Evolutionary conservation across 176 grass and related monocot genomes (phyloP), one percentile per base, ranked within the genome.

Genomic region (Carex pumila): DNA sequence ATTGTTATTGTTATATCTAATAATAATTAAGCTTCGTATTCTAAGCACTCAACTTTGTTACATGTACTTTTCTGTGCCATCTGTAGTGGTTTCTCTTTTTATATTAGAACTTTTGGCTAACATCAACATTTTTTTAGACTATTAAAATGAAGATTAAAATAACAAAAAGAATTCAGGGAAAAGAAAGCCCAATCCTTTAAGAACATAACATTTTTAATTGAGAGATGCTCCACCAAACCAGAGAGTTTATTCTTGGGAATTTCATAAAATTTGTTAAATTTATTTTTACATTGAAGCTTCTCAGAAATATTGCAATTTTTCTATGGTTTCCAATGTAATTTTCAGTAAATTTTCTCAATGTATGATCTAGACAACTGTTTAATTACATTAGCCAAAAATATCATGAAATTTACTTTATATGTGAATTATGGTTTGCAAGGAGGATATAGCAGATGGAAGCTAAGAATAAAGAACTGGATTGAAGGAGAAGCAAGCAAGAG

Each of bases 391-490:
- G 9, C 8, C 7, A n/a, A 12, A 79, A 61, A 12, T 37, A 22
- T 65, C n/a, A 4, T 64, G 2, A n/a, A 25, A 36, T 61, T 41
- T 37, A 61, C 32, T 80, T 80, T 58, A 37, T 41, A 14, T 47
- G 53, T 60, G 10, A 82, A 64, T 65, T 67, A 52, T 8, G 19
- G 43, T 83, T 81, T 81, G 39, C 34, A 82, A 82, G 80, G 30
- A 65, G 80, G 39, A 82, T 45, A 45, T 30, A 82, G 1, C 7
- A 17, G 66, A 64, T 58, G 64, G 86, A 97, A 91, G 91, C 89
- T 79, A 92, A 94, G 94, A 97, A 97, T 94, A 97, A 97, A 94
- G 90, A 92, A 94, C 80, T 94, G 89, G 90, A 94, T 92, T 97
- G 92, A 60, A 75, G 85, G 55, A 32, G 85, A 97, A 94, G 94